Percentiles rank a stretch among this genome's conserved stretches.
Evolutionary conservation across 177 flowering plant genomes (phyloP).

Genomic region (Vitis hybrid): DNA sequence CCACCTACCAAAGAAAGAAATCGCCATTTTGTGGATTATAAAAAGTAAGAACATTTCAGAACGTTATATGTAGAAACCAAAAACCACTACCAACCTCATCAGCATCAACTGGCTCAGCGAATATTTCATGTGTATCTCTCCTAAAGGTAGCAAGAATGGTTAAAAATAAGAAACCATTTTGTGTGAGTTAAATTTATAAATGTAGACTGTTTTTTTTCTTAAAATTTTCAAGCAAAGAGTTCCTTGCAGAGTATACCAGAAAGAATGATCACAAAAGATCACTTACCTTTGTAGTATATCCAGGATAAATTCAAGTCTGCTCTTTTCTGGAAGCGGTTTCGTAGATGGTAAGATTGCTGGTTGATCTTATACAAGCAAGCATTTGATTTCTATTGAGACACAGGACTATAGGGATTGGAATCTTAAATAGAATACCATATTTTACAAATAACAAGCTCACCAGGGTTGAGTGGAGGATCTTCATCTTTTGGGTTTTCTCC

Average conservation of each 20-base stretch:
- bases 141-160: constrained; percentile 19
- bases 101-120: constrained; percentile 59
- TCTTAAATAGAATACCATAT: not conserved
- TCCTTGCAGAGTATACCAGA: not conserved
- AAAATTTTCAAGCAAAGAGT: not conserved
- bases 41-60: not conserved
- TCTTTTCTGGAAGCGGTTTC: constrained; percentile 29
- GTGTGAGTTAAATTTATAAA: not conserved
- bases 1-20: constrained; percentile 33
- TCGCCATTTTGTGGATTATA: not conserved
- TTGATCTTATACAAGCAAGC: constrained; percentile 7
- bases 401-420: not conserved
- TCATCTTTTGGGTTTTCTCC: constrained; percentile 8
- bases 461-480: constrained; percentile 3
- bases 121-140: constrained; percentile 43
- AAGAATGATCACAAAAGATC: not conserved
- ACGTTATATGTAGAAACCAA: not conserved
- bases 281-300: constrained; percentile 43
- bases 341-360: constrained; percentile 1
- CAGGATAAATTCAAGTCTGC: constrained; percentile 36
- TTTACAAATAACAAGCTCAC: constrained; percentile 8
- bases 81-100: constrained; percentile 33
- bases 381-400: not conserved
- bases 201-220: not conserved
- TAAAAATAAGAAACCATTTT: not conserved